Base-by-base conservation (phyloP, 495 filamentous ascomycete species). In the Aspergillus hancockii region DNA sequence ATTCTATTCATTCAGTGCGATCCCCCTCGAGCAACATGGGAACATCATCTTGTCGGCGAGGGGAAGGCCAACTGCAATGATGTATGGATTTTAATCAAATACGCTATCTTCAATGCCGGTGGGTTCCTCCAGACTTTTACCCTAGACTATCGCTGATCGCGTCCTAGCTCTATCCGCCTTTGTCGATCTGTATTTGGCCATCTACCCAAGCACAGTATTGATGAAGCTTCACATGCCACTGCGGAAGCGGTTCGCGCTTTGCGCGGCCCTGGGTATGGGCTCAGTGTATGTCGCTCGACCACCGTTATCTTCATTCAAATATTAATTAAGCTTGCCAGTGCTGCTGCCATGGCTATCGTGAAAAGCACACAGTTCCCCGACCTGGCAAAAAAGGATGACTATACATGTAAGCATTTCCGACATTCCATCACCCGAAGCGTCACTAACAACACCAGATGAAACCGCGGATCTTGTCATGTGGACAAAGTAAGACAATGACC, bases 111-210 rank as follows among this genome's bases (percentile, higher is more conserved):
- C 22, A 67, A 65, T 4, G 73, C 68, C 31, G 61, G 73, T 77
- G 59, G 18, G 52, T 16, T 8, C 12, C 49, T 60, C 60, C 16
- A 34, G 8, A 32, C 30, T 13, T 7, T 38, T 13, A 38, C 3
- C 12, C 10, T 4, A 19, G n/a, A 31, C 21, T 0, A 25, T 4
- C 52, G 25, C 32, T 18, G 9, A 45, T 32, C 30, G 3, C 34
- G 25, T 12, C 10, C 53, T 40, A 75, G 61, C 53, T n/a, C 6
- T 61, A 1, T 80, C 75, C 8, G 77, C 74, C 0, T 69, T 76
- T 22, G 54, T 75, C 31, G 81, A 84, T 62, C 62, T 83, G 2
- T 81, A 78, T 30, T 72, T 84, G 22, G 79, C 81, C n/a, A 59
- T 79, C 0, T 81, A 81, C 40, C 81, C 81, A 0, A 64, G 67